Evolutionary conservation across 1,284 basidiomycete species (phyloP).

Genomic region (Hymenochaete sp.): DNA sequence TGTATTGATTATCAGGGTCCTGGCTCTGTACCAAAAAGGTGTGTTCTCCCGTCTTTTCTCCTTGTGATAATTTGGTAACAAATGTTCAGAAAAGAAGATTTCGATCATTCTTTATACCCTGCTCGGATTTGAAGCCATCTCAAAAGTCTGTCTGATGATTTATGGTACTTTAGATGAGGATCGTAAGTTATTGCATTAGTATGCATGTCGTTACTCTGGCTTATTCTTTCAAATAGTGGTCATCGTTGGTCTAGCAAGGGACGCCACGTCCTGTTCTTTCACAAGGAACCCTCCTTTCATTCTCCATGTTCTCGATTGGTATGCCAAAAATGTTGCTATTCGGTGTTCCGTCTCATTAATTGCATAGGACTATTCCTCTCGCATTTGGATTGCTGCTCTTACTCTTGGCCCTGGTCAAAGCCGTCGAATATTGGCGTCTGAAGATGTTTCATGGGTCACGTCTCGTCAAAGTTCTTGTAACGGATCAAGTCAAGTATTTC

Average conservation of each 20-base stretch:
- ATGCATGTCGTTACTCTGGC: no score
- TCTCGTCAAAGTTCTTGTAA: conserved; percentile 8
- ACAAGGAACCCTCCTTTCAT: no score
- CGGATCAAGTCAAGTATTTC: conserved; percentile 9
- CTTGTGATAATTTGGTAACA: not conserved
- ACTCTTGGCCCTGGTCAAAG: conserved; percentile 6
- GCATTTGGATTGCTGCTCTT: not conserved
- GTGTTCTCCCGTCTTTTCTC: not conserved
- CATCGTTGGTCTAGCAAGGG: no score
- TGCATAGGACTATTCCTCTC: conserved; percentile 3
- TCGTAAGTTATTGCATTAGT: no score
- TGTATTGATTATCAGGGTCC: conserved; percentile 7
- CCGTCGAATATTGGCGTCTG: conserved; percentile 7
- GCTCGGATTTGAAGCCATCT: no score
- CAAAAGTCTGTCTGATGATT: no score
- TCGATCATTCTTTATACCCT: not conserved
- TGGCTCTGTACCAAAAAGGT: conserved; percentile 11
- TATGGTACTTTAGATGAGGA: no score
- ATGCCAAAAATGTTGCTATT: no score
- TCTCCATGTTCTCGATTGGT: no score
- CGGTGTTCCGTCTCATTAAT: no score
- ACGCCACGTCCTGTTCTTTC: no score
- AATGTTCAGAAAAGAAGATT: not conserved
- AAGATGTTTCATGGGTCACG: not conserved
- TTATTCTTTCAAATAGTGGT: no score